These are phyloP conservation scores for Dalbergia oliveri DNA, from an alignment of 306 rosid genomes.

Conservation along the genomic window DNA sequence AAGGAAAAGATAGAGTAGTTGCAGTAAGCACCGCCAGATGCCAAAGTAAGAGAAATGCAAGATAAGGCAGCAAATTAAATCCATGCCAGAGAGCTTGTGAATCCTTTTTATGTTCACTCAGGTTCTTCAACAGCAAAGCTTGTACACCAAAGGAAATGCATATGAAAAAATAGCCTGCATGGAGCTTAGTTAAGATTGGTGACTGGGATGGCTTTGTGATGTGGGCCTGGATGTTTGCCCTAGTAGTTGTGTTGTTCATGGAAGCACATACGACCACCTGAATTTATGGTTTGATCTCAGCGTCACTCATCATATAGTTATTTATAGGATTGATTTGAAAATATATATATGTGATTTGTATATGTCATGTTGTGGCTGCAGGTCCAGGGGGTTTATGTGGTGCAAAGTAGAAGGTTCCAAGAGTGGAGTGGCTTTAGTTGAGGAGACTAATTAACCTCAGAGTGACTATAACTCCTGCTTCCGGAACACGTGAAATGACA, in stretches of 20 bases:
- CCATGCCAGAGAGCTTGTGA: conserved; percentile 45
- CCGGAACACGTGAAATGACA: conserved; percentile 3
- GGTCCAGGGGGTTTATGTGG: neutral
- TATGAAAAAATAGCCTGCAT: conserved; percentile 61
- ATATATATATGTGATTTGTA: neutral
- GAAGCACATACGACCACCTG: conserved; percentile 40
- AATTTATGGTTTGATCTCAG: conserved; percentile 34
- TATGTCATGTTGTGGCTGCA: conserved; percentile 5
- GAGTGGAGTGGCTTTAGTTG: neutral
- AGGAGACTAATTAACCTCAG: neutral
- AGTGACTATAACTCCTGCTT: neutral
- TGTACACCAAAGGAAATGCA: conserved; percentile 63
- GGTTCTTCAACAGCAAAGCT: conserved; percentile 61
- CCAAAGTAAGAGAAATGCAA: conserved; percentile 56
- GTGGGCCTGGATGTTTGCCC: neutral
- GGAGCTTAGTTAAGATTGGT: conserved; percentile 49
- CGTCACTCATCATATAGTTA: conserved; percentile 23
- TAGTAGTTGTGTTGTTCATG: conserved; percentile 3
- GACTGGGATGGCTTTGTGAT: conserved; percentile 35
- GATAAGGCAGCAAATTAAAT: conserved; percentile 43
- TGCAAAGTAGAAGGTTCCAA: conserved; percentile 17
- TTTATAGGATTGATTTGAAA: conserved; percentile 4
- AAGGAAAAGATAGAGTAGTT: conserved; percentile 51
- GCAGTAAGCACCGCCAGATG: conserved; percentile 45
- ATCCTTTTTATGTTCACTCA: conserved; percentile 49